phyloP scores from a whole-genome alignment of 1,284 basidiomycete genomes.

The Irpex sp. region DNA sequence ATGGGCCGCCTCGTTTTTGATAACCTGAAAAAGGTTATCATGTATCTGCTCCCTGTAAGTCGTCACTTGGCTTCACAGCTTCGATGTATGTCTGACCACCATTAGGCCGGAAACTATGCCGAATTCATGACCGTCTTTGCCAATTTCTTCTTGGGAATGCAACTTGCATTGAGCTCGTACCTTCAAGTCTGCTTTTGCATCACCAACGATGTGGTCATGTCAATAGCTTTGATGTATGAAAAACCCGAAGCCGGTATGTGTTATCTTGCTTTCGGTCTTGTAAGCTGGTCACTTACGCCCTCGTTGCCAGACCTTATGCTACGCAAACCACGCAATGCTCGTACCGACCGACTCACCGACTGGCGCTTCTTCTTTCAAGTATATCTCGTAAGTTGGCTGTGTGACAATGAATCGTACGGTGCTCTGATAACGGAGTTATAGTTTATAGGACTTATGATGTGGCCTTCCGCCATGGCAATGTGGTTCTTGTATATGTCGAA shows the following conservation, averaged over 20 bases:
- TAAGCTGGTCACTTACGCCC: neutral
- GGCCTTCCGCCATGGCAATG: conserved; percentile 44
- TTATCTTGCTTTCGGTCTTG: conserved; percentile 12
- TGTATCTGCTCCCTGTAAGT: conserved; percentile 44
- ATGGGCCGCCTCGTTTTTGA: conserved; percentile 66
- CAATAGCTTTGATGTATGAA: conserved; percentile 48
- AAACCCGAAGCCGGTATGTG: conserved; percentile 45
- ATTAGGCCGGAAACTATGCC: conserved; percentile 40
- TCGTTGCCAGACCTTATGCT: conserved; percentile 35
- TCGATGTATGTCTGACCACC: neutral
- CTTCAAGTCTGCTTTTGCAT: conserved; percentile 44
- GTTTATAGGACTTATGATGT: conserved; percentile 44
- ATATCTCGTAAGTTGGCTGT: conserved; percentile 48
- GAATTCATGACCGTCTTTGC: conserved; percentile 70
- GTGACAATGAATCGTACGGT: no score
- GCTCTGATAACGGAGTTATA: conserved; percentile 30
- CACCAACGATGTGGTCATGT: conserved; percentile 46
- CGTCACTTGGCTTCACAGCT: neutral
- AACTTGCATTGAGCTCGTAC: conserved; percentile 39
- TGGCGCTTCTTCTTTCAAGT: conserved; percentile 56
- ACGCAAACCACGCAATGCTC: conserved; percentile 62
- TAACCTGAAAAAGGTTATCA: conserved; percentile 58
- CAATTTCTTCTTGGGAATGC: conserved; percentile 44
- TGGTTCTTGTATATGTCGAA: conserved; percentile 35
- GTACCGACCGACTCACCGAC: conserved; percentile 48